Evolutionary conservation across 1,139 yeast species (phyloP).

Genomic region (Yamadazyma mexicana): DNA sequence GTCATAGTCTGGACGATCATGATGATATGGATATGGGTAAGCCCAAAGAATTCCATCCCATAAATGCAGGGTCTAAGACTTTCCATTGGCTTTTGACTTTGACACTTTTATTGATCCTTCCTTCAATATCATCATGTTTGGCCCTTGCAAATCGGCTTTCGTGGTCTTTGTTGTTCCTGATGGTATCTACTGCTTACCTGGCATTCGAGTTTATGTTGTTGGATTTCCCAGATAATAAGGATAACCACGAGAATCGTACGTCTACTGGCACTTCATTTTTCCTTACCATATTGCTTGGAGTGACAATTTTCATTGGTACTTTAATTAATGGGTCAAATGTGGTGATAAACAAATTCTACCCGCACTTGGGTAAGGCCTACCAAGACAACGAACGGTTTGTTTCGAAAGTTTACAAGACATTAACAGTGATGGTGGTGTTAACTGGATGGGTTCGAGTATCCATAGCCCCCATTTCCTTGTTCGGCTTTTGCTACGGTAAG

Average conservation of each 20-base stretch:
- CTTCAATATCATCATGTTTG: constrained; percentile 54
- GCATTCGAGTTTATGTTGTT: constrained; percentile 55
- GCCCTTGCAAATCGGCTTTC: constrained; percentile 54
- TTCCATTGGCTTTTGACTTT: constrained; percentile 65
- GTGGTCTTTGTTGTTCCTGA: constrained; percentile 48
- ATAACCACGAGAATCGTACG: constrained; percentile 65
- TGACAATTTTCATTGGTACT: constrained; percentile 53
- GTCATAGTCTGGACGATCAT: constrained; percentile 2
- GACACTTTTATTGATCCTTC: constrained; percentile 46
- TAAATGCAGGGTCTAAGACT: constrained; percentile 52
- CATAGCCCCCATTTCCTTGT: constrained; percentile 78
- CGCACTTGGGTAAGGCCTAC: constrained; percentile 27
- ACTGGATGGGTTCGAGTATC: constrained; percentile 73
- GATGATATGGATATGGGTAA: constrained; percentile 35
- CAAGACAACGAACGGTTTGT: constrained; percentile 13
- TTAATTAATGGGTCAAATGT: constrained; percentile 54
- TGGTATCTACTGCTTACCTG: constrained; percentile 49
- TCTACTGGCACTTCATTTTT: constrained; percentile 69
- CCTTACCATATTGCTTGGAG: constrained; percentile 45
- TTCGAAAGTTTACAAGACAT: constrained; percentile 39
- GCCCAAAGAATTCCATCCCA: constrained; percentile 43
- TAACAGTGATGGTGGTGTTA: constrained; percentile 47
- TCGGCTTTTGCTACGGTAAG: constrained; percentile 74
- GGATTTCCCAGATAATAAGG: constrained; percentile 57
- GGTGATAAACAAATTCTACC: constrained; percentile 38